Base-by-base conservation (phyloP, 2,329 filamentous ascomycete genomes). In the Hypoxylon sp. region DNA sequence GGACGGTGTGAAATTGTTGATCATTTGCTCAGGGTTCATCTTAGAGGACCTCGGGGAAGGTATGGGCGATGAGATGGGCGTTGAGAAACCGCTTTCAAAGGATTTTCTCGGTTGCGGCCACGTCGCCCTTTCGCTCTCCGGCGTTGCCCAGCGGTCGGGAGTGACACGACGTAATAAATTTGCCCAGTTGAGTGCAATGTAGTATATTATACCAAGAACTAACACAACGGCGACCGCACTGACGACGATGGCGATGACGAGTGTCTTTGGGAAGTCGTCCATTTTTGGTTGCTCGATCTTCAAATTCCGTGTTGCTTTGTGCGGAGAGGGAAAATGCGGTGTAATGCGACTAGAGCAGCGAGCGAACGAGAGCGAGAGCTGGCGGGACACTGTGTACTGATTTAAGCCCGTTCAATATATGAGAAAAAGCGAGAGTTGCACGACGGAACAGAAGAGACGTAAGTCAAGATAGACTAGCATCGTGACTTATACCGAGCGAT, bases 131-230 rank as follows among this genome's bases (percentile, higher is more conserved):
- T 71, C 69, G 64, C 62, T 68, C 45, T 34, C 43, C 9, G 67
- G 62, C 25, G 43, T 45, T 8, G 34, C 41, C 54, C 51, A 68
- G 29, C 58, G 58, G 23, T 68, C 32, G 37, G 62, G 69, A 2
- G 55, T 47, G 23, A 34, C 37, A 14, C 57, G 62, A 8, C 53
- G 67, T 6, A 61, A 4, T 23, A 66, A 8, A 21, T 39, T 65
- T 8, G 69, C n/a, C 69, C 69, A 71, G 64, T 68, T 65, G 12
- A 63, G 54, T 16, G 69, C 67, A 53, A 70, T 27, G 27, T 63
- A 68, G 41, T 67, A 64, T 34, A 71, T 47, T 5, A 70, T 9
- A 12, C 51, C 48, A 3, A 45, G 4, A 43, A 55, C 21, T 37
- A 61, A 34, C 6, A 65, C 32, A 4, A 68, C 64, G 9, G 30